phyloP scores from a whole-genome alignment of 495 filamentous ascomycete genomes.

The Saxophila tyrrhenica region DNA sequence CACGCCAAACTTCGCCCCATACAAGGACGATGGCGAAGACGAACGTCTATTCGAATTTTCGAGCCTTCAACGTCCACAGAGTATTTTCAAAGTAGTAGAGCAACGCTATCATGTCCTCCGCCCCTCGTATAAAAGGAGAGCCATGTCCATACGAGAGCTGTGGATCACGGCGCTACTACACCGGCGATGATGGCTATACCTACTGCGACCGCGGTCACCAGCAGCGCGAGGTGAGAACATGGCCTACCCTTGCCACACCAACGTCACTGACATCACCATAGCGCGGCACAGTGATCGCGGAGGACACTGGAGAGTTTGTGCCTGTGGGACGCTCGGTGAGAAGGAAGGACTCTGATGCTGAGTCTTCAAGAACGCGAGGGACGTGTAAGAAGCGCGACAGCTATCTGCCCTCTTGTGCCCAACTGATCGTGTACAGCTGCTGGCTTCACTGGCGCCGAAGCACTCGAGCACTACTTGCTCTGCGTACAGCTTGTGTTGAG shows the following conservation, averaged over 20 bases:
- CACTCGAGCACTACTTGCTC: slow-evolving; percentile 67
- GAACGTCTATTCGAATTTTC: too few relatives aligned
- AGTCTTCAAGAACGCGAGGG: slow-evolving; percentile 29
- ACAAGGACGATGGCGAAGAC: too few relatives aligned
- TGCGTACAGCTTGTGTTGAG: slow-evolving; percentile 74
- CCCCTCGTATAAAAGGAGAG: not conserved
- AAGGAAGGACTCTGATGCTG: slow-evolving; percentile 33
- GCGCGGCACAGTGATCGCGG: slow-evolving; percentile 36
- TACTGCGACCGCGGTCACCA: slow-evolving; percentile 57
- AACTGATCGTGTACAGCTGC: slow-evolving; percentile 2
- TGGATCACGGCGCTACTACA: slow-evolving; percentile 44
- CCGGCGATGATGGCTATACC: slow-evolving; percentile 53
- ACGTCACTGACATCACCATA: not conserved
- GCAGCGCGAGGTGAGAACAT: slow-evolving; percentile 26
- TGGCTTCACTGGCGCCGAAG: slow-evolving; percentile 43
- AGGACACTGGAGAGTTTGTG: slow-evolving; percentile 67
- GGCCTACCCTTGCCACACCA: not conserved
- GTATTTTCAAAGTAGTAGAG: too few relatives aligned
- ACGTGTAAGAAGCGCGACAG: slow-evolving; percentile 20
- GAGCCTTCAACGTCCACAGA: too few relatives aligned
- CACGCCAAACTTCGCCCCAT: too few relatives aligned
- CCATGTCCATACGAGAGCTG: slow-evolving; percentile 39
- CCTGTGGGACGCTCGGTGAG: slow-evolving; percentile 48
- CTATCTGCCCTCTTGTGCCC: not conserved
- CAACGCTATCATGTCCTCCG: not conserved